Evolutionary conservation across 164 flowering plant species (phyloP).

Genomic region (Liquidambar formosana): DNA sequence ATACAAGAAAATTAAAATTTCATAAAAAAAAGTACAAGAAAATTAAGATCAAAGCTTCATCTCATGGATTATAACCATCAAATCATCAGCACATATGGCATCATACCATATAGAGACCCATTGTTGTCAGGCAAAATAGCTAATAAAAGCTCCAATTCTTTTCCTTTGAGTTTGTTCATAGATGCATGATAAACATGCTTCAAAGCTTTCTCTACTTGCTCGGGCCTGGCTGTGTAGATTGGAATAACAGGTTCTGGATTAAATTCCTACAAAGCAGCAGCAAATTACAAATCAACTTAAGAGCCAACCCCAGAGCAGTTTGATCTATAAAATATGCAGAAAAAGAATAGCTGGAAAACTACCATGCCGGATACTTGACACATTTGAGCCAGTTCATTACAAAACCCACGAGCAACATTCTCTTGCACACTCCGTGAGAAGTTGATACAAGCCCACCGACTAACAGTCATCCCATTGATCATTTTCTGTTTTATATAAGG

Average conservation of each 20-base stretch:
- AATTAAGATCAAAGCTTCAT: slow-evolving; percentile 5
- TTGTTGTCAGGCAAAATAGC: slow-evolving; percentile 78
- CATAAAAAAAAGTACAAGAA: too few species aligned
- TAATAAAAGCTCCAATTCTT: slow-evolving; percentile 67
- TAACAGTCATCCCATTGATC: slow-evolving; percentile 80
- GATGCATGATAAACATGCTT: slow-evolving; percentile 64
- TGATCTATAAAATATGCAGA: background rate
- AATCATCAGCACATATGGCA: slow-evolving; percentile 4
- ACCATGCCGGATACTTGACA: slow-evolving; percentile 91
- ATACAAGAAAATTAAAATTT: too few species aligned
- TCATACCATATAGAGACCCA: slow-evolving; percentile 79
- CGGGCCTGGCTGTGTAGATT: slow-evolving; percentile 58
- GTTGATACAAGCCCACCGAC: slow-evolving; percentile 78
- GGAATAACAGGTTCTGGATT: slow-evolving; percentile 75
- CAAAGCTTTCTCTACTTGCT: slow-evolving; percentile 79
- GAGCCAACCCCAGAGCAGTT: background rate
- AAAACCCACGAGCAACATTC: slow-evolving; percentile 72
- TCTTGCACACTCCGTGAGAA: slow-evolving; percentile 82
- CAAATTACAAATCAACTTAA: background rate
- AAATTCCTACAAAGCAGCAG: slow-evolving; percentile 53
- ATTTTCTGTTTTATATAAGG: slow-evolving; percentile 57
- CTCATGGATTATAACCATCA: background rate
- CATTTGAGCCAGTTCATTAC: slow-evolving; percentile 79
- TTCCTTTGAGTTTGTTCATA: slow-evolving; percentile 64
- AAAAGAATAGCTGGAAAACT: slow-evolving; percentile 5